Evolutionary conservation across 139 green algal species (phyloP), one percentile per base, ranked within the genome.

Genomic region (Gonium pectorale): DNA sequence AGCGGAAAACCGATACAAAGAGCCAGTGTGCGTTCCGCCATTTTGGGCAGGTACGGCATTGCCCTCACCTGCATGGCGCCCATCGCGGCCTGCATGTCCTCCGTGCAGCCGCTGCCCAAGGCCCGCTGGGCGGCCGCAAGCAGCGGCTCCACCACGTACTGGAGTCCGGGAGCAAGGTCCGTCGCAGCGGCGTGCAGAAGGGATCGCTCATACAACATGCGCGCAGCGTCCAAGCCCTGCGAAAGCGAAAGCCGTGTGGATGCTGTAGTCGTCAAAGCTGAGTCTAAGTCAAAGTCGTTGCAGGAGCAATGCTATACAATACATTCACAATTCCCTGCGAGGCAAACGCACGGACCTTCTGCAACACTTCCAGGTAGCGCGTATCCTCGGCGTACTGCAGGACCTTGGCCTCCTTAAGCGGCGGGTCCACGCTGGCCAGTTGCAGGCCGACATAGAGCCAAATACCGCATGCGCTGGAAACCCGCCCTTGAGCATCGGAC

Each of bases 331-430:
- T n/a, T n/a, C n/a, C n/a, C n/a, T n/a, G n/a, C n/a, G n/a, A n/a
- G 24, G 24, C 21, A 31, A 31, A 66, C 7, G 21, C 2, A 19
- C 71, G 5, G 40, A 74, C 77, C 77, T 73, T 73, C 26, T 83
- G 77, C 33, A 83, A 24, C 0, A 83, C 62, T 8, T 73, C 77
- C 60, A 83, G 77, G n/a, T 83, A 83, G 4, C 33, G 31, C 22
- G 77, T 83, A 62, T 83, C 60, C 31, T 83, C 77, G 29, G 77
- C 77, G 62, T 74, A 83, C 63, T 83, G 77, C 77, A 83, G 62
- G 26, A 83, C 77, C 62, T 51, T 63, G 21, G 77, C 77, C 1
- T 60, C 77, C 62, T 83, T 83, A 13, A 83, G 60, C 17, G 41
- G 60, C 1, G 77, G 77, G 24, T 83, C 43, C 3, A n/a, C 62